phyloP scores from a whole-genome alignment of 192 early-diverging fungal genomes.

The Jimgerdemannia flammicorona region DNA sequence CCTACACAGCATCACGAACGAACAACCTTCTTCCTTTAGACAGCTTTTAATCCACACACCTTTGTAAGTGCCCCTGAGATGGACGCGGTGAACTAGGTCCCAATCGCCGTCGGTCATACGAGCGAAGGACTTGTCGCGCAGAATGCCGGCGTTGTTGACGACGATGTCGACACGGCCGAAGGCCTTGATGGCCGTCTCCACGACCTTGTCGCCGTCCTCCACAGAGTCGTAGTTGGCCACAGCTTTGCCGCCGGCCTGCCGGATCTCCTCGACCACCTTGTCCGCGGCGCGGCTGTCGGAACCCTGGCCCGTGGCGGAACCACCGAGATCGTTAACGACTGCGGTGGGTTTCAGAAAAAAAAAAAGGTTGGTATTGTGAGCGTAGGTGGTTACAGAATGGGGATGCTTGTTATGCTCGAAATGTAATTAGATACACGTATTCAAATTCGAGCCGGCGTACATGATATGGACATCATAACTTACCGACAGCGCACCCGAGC shows the following conservation, averaged over 20 bases:
- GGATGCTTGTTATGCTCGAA: neutral
- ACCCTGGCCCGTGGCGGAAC: conserved; percentile 44
- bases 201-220: conserved; percentile 92
- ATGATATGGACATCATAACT: conserved; percentile 10
- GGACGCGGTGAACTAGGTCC: conserved; percentile 89
- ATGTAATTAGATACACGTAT: neutral
- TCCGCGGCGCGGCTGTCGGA: conserved; percentile 52
- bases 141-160: conserved; percentile 97
- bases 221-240: conserved; percentile 94
- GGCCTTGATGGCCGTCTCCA: conserved; percentile 86
- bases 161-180: conserved; percentile 80
- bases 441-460: neutral
- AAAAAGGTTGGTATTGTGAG: too few relatives aligned
- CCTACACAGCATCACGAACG: neutral
- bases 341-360: conserved; percentile 55
- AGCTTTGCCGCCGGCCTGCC: conserved; percentile 77
- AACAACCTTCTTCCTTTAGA: neutral
- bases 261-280: conserved; percentile 81
- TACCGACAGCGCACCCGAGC: conserved; percentile 74
- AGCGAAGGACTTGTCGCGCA: conserved; percentile 92
- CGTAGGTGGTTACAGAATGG: too few relatives aligned
- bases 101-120: conserved; percentile 91
- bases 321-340: conserved; percentile 88
- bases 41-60: neutral
- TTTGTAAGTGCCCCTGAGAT: conserved; percentile 93